phyloP scores from a whole-genome alignment of 108 stramenopile genomes.

The Fragilaria radians region DNA sequence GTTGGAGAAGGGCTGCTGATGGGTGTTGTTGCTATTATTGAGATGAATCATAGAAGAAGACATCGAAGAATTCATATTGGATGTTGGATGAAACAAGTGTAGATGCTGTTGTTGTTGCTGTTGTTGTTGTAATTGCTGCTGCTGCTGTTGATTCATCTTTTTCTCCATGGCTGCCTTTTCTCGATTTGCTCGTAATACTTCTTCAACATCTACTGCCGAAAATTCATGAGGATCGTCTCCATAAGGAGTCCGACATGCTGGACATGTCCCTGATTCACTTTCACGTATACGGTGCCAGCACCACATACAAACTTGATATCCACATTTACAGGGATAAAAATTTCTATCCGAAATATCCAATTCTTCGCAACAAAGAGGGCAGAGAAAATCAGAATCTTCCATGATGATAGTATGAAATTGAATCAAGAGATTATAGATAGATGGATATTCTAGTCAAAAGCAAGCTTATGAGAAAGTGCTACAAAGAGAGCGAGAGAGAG shows the following conservation, averaged over 20 bases:
- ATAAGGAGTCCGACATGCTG: slow-evolving; percentile 95
- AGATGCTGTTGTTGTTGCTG: slow-evolving; percentile 8
- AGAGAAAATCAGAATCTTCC: slow-evolving; percentile 22
- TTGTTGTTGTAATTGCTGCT: slow-evolving; percentile 48
- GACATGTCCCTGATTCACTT: slow-evolving; percentile 92
- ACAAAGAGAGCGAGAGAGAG: too few species aligned
- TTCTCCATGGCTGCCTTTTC: slow-evolving; percentile 82
- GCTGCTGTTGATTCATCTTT: slow-evolving; percentile 38
- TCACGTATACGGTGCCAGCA: slow-evolving; percentile 98
- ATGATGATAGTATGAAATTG: too few species aligned
- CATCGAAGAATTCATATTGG: too few species aligned
- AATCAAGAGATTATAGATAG: neutral
- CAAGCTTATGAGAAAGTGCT: neutral
- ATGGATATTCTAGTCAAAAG: neutral
- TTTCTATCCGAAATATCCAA: slow-evolving; percentile 94
- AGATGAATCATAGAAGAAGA: too few species aligned
- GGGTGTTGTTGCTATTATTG: too few species aligned
- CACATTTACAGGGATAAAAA: slow-evolving; percentile 98
- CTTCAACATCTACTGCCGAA: slow-evolving; percentile 89
- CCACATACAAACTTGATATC: slow-evolving; percentile 99
- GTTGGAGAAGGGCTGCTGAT: too few species aligned
- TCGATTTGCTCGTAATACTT: slow-evolving; percentile 84
- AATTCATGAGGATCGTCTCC: slow-evolving; percentile 97
- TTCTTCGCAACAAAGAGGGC: slow-evolving; percentile 97
- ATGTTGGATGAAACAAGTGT: too few species aligned